phyloP scores from a whole-genome alignment of 768 basidiomycete species.

The Suillus luteus region DNA sequence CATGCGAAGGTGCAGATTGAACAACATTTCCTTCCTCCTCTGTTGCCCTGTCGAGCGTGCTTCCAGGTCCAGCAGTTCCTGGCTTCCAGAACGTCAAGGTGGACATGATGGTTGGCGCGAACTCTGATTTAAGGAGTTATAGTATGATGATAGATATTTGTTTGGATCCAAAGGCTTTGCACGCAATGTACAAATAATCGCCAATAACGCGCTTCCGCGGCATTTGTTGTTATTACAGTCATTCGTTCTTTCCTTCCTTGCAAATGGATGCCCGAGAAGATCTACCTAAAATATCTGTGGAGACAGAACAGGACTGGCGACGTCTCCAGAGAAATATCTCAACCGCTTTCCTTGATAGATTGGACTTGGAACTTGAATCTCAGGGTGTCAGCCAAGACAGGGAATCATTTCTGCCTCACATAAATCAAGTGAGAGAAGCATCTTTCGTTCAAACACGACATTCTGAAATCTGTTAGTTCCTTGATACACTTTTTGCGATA shows the following conservation, averaged over 20 bases:
- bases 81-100: slow-evolving; percentile 88
- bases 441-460: slow-evolving; percentile 12
- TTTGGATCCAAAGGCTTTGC: slow-evolving; percentile 10
- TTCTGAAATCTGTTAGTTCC: slow-evolving; percentile 44
- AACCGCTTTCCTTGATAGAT: slow-evolving; percentile 42
- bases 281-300: slow-evolving; percentile 59
- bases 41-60: slow-evolving; percentile 80
- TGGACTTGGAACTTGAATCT: slow-evolving; percentile 49
- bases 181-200: slow-evolving; percentile 8
- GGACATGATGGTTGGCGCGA: slow-evolving; percentile 37
- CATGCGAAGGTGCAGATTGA: slow-evolving; percentile 58
- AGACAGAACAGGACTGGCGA: slow-evolving; percentile 67
- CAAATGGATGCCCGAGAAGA: slow-evolving; percentile 42
- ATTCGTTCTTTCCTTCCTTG: not conserved
- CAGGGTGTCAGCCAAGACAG: slow-evolving; percentile 44
- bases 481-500: slow-evolving; percentile 61
- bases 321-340: slow-evolving; percentile 57
- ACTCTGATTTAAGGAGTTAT: not conserved
- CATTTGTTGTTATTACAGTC: not conserved
- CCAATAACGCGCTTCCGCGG: slow-evolving; percentile 1
- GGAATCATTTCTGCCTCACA: slow-evolving; percentile 49
- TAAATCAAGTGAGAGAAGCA: slow-evolving; percentile 46
- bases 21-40: slow-evolving; percentile 75
- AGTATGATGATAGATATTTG: slow-evolving; percentile 7
- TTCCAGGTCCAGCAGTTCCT: slow-evolving; percentile 81